phyloP scores from a whole-genome alignment of 768 basidiomycete species.

The Brasilioporus rufonigricans region DNA sequence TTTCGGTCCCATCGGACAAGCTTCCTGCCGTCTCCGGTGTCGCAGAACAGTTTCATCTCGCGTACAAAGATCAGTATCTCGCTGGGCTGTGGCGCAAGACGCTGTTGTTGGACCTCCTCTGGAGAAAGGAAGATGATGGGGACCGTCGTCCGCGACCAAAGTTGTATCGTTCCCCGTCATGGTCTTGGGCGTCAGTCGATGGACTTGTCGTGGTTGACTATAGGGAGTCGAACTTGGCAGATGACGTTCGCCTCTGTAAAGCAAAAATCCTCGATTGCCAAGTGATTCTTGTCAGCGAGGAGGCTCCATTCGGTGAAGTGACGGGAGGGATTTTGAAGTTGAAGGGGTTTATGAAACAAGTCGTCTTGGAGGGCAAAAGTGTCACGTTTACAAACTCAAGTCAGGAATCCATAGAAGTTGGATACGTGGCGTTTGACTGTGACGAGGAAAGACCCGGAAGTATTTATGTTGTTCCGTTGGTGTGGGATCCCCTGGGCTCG shows the following conservation, averaged over 20 bases:
- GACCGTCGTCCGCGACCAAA: neutral
- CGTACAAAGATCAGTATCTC: neutral
- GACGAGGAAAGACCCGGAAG: neutral
- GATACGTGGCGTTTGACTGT: neutral
- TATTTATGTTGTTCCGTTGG: neutral
- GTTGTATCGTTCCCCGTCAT: neutral
- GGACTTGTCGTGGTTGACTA: neutral
- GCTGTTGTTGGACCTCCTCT: neutral
- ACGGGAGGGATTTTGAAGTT: neutral
- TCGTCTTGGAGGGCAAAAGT: neutral
- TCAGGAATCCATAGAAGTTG: neutral
- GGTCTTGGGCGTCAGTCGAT: neutral
- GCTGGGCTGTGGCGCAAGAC: conserved; percentile 1
- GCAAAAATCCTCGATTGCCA: neutral
- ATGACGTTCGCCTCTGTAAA: neutral
- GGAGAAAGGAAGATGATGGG: neutral
- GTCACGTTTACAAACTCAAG: neutral
- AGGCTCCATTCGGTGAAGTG: neutral
- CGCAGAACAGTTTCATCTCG: neutral
- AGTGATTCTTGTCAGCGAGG: neutral
- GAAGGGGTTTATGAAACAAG: neutral
- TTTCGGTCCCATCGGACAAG: neutral
- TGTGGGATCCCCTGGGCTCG: neutral
- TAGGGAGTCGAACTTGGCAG: neutral
- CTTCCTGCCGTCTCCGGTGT: neutral